Conservation (phyloP, 2,329 filamentous ascomycete genomes). For the Phialemonium atrogriseum region DNA sequence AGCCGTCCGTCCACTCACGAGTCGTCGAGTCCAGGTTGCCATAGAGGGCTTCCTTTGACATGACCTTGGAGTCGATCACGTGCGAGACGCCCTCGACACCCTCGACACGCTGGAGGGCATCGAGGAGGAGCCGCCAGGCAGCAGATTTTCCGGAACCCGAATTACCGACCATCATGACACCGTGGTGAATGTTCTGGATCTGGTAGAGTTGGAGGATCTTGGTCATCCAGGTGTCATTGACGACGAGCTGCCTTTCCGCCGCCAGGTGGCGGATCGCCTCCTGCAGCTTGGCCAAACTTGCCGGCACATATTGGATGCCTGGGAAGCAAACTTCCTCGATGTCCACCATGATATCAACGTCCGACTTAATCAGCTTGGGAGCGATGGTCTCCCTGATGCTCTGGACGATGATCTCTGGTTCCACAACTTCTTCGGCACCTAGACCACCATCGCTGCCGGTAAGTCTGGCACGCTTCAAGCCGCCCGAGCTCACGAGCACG, state of each 20-base stretch:
- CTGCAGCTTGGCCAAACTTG: conserved; percentile 72
- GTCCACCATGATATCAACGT: conserved; percentile 78
- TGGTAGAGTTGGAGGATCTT: conserved; percentile 96
- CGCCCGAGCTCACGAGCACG: conserved; percentile 94
- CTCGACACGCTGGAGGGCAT: conserved; percentile 86
- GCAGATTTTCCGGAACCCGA: conserved; percentile 97
- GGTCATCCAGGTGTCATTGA: conserved; percentile 93
- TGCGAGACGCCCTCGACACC: conserved; percentile 90
- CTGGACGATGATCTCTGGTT: conserved; percentile 97
- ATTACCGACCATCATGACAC: conserved; percentile 99
- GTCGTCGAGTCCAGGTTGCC: conserved; percentile 94
- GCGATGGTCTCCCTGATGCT: conserved; percentile 98
- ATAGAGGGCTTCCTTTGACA: conserved; percentile 98
- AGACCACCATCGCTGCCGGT: conserved; percentile 46
- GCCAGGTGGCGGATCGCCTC: conserved; percentile 77
- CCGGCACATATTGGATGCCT: conserved; percentile 85
- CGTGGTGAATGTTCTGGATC: conserved; percentile 95
- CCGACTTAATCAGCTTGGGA: conserved; percentile 86
- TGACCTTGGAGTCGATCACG: conserved; percentile 98
- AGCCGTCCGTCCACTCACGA: conserved; percentile 95
- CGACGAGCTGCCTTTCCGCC: conserved; percentile 75
- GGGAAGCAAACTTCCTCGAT: conserved; percentile 87
- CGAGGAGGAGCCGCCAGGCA: conserved; percentile 86
- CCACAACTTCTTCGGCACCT: conserved; percentile 64
- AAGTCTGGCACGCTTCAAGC: conserved; percentile 80